Evolutionary conservation across 768 basidiomycete genomes (phyloP), one percentile per base, ranked within the genome.

Genomic region (Holtermanniella nyarrowii): DNA sequence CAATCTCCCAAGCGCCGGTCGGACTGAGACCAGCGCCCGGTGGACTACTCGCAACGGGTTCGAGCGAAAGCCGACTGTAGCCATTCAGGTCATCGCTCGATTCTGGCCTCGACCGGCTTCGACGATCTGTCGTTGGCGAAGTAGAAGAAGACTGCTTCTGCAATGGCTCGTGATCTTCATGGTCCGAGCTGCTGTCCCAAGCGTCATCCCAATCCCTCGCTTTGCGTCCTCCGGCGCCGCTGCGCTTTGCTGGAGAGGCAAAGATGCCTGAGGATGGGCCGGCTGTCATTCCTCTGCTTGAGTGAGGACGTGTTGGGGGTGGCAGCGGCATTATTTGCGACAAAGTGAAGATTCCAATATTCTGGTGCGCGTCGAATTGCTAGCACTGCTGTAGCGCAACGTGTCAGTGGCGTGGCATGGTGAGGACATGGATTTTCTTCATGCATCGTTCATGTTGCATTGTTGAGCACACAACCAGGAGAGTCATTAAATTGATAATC

Each of bases 151-250:
- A 49, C 44, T 42, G 5, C 26, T 53, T 44, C 14, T 45, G 27
- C 22, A 13, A 7, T 42, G 10, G 42, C 20, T 23, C 26, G 23
- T 25, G 18, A 25, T 64, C 63, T 25, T 71, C 69, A 24, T 62
- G 62, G 42, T 71, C 69, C 1, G 64, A 66, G 12, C 54, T 57
- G 14, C 57, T 60, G 51, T 71, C 69, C 69, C 69, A 71, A 14
- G 66, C 67, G 47, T 71, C 67, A 13, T 68, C 67, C 69, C 69
- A 71, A 42, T 65, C 64, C 21, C 46, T 42, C 22, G 41, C 47
- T 27, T 24, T 39, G 46, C 50, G 26, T 26, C 39, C 49, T 31
- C 46, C 46, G 43, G 50, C 48, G 42, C 53, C 23, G 26, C 31
- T 3, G 61, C 48, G 43, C 3, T 60, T 48, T 2, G 56, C 55